Evolutionary conservation across 2,329 filamentous ascomycete genomes (phyloP).

Genomic region (Colletotrichum shisoi): DNA sequence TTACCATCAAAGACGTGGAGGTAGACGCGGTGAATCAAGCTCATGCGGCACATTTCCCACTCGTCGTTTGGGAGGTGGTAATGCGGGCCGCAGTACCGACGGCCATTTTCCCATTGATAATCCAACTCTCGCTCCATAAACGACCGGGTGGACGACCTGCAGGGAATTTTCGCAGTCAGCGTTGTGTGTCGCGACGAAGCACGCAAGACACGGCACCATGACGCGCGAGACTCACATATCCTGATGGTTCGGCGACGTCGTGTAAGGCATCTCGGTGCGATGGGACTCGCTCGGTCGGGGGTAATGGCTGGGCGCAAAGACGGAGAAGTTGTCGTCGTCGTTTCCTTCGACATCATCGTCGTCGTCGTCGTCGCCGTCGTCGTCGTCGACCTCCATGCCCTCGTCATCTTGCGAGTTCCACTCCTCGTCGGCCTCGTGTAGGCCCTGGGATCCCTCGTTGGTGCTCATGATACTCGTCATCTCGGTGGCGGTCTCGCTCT

Average conservation of each 20-base stretch:
- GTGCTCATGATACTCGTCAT: slow-evolving; percentile 51
- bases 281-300: slow-evolving; percentile 49
- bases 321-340: slow-evolving; percentile 52
- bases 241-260: slow-evolving; percentile 45
- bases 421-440: slow-evolving; percentile 42
- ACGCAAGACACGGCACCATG: neutral
- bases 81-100: slow-evolving; percentile 65
- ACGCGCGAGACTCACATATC: slow-evolving; percentile 52
- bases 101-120: slow-evolving; percentile 67
- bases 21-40: slow-evolving; percentile 70
- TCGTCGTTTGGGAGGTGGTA: slow-evolving; percentile 75
- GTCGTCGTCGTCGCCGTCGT: slow-evolving; percentile 47
- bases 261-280: slow-evolving; percentile 48
- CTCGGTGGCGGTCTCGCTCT: slow-evolving; percentile 49
- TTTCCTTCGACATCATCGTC: slow-evolving; percentile 57
- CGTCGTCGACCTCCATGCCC: slow-evolving; percentile 45
- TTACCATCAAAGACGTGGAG: slow-evolving; percentile 59
- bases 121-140: slow-evolving; percentile 61
- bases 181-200: slow-evolving; percentile 37
- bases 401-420: slow-evolving; percentile 34
- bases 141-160: slow-evolving; percentile 57
- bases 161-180: slow-evolving; percentile 30
- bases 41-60: slow-evolving; percentile 68
- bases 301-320: slow-evolving; percentile 55
- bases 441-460: slow-evolving; percentile 45